A percentile compares a stretch with the other conserved stretches of the same genome.
Conservation (phyloP, 306 rosid genomes). For the Delonix regia region DNA sequence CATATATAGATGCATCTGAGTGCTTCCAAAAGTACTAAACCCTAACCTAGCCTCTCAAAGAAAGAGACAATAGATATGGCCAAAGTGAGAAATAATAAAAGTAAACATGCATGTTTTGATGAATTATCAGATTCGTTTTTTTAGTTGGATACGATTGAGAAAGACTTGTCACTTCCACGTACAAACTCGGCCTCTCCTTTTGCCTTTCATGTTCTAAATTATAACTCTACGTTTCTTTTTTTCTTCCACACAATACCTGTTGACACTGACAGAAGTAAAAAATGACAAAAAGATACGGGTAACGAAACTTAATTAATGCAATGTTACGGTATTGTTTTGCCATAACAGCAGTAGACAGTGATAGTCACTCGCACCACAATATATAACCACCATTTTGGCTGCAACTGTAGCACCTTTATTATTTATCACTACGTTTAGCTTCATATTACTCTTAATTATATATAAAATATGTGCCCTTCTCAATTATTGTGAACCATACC, state of each 20-base stretch:
- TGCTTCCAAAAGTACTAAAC: conserved; percentile 22
- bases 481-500: not conserved
- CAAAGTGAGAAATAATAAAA: not conserved
- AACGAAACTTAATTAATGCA: not conserved
- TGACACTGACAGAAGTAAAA: conserved; percentile 20
- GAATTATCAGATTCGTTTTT: not conserved
- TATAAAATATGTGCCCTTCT: not conserved
- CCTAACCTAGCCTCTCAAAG: not conserved
- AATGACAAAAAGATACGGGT: conserved; percentile 16
- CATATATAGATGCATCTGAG: not conserved
- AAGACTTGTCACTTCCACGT: conserved; percentile 2
- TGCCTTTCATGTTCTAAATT: not conserved
- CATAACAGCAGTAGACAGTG: not conserved
- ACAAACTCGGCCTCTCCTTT: conserved; percentile 7
- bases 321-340: not conserved
- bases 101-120: not conserved
- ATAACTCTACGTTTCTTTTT: not conserved
- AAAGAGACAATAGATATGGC: conserved; percentile 13
- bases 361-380: not conserved
- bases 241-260: not conserved
- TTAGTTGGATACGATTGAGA: not conserved
- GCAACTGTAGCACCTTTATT: not conserved
- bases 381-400: conserved; percentile 20
- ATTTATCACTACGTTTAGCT: not conserved
- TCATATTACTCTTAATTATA: not conserved